These are phyloP conservation scores for Penicillium verrucosum DNA, from an alignment of 2,329 filamentous ascomycete genomes.

Conservation along the genomic window DNA sequence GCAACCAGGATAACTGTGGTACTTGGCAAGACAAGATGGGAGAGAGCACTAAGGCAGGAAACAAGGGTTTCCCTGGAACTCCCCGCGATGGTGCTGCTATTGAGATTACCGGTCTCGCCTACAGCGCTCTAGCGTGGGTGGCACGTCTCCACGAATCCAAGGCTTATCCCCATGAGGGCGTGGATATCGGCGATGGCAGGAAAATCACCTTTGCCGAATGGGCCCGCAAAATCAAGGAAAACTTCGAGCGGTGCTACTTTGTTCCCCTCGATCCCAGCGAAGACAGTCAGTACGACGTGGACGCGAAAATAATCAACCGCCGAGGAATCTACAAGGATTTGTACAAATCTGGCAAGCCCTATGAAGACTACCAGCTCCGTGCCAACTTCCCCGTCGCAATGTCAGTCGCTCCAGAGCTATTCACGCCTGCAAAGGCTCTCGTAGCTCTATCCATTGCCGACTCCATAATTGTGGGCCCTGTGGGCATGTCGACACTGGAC, in stretches of 20 bases:
- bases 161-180: slow-evolving; percentile 69
- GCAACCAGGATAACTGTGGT: slow-evolving; percentile 90
- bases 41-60: slow-evolving; percentile 86
- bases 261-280: slow-evolving; percentile 68
- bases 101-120: slow-evolving; percentile 90
- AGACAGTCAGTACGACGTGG: slow-evolving; percentile 75
- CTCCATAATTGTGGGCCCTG: slow-evolving; percentile 73
- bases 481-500: slow-evolving; percentile 93
- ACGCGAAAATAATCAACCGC: slow-evolving; percentile 75
- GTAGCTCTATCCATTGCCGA: slow-evolving; percentile 78
- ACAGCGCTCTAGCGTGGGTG: slow-evolving; percentile 84
- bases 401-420: slow-evolving; percentile 86
- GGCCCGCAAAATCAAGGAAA: slow-evolving; percentile 74
- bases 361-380: slow-evolving; percentile 95
- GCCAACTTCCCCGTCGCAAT: slow-evolving; percentile 95
- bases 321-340: slow-evolving; percentile 98
- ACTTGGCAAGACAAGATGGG: slow-evolving; percentile 99
- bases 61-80: slow-evolving; percentile 92
- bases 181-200: slow-evolving; percentile 62
- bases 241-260: slow-evolving; percentile 92
- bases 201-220: slow-evolving; percentile 71
- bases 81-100: slow-evolving; percentile 92
- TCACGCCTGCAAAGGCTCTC: slow-evolving; percentile 74
- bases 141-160: slow-evolving; percentile 63
- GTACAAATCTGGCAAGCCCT: slow-evolving; percentile 89